Percentiles rank a stretch among this genome's conserved stretches.
Evolutionary conservation across 768 basidiomycete species (phyloP).

Genomic region (Lentinus tigrinus): DNA sequence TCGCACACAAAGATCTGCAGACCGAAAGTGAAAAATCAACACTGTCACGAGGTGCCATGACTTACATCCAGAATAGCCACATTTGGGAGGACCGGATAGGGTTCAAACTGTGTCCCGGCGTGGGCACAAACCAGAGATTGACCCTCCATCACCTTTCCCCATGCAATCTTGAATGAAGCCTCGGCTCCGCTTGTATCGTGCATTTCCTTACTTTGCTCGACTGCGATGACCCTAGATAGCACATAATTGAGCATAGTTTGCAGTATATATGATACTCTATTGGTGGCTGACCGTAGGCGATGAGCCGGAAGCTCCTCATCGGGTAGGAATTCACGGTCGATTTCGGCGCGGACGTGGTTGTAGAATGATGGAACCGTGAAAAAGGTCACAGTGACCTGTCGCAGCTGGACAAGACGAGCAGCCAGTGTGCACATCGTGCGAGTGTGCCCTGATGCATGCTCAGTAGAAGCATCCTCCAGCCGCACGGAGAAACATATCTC

Average conservation of each 20-base stretch:
- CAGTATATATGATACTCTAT: too few relatives aligned
- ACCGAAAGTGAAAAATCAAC: too few relatives aligned
- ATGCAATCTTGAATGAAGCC: too few relatives aligned
- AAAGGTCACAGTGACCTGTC: background rate
- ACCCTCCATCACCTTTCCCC: too few relatives aligned
- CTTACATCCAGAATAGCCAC: too few relatives aligned
- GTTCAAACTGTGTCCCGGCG: too few relatives aligned
- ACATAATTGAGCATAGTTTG: too few relatives aligned
- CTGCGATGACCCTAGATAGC: background rate
- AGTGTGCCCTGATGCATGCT: background rate
- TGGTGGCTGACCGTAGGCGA: background rate
- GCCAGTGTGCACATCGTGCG: constrained; percentile 4
- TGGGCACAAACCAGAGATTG: too few relatives aligned
- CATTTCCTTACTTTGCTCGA: background rate
- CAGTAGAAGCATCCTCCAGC: too few relatives aligned
- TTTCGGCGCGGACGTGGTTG: background rate
- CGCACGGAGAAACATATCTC: background rate
- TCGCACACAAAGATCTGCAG: background rate
- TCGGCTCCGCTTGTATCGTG: background rate
- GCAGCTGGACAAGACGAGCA: background rate
- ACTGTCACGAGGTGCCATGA: too few relatives aligned
- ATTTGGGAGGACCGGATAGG: too few relatives aligned
- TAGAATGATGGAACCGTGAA: background rate
- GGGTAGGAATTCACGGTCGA: background rate
- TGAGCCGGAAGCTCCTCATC: background rate